These are phyloP conservation scores for Corymbia calophylla DNA, from an alignment of 441 rosid genomes.

Conservation along the genomic window DNA sequence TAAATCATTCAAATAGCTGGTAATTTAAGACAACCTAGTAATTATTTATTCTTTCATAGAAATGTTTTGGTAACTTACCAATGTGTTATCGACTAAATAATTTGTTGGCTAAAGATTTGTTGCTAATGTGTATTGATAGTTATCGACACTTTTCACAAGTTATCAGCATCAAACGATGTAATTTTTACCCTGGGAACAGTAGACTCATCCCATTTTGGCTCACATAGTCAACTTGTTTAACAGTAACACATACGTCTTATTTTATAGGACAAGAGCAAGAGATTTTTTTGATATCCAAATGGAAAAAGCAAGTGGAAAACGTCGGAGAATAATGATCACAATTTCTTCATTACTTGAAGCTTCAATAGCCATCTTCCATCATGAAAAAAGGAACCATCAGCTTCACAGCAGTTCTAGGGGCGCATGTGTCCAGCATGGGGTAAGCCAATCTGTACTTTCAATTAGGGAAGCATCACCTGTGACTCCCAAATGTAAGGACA, in stretches of 20 bases:
- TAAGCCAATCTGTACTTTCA: neutral
- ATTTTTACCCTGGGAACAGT: neutral
- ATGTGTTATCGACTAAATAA: neutral
- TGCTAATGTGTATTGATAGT: neutral
- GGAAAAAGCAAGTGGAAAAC: neutral
- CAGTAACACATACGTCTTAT: neutral
- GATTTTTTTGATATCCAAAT: neutral
- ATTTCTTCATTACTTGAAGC: neutral
- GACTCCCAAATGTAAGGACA: neutral
- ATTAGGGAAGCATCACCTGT: neutral
- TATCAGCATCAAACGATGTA: neutral
- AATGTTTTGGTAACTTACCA: neutral
- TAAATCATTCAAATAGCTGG: neutral
- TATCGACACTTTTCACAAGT: neutral
- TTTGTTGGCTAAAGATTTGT: neutral
- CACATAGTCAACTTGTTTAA: neutral
- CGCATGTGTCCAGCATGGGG: neutral
- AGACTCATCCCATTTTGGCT: neutral
- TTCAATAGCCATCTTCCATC: neutral
- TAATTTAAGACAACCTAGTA: neutral
- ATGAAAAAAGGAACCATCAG: neutral
- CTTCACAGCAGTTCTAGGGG: neutral
- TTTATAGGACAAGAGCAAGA: neutral
- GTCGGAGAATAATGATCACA: neutral
- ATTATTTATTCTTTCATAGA: neutral